These are phyloP conservation scores for Colletotrichum cereale DNA, from an alignment of 2,329 filamentous ascomycete genomes.

Conservation along the genomic window DNA sequence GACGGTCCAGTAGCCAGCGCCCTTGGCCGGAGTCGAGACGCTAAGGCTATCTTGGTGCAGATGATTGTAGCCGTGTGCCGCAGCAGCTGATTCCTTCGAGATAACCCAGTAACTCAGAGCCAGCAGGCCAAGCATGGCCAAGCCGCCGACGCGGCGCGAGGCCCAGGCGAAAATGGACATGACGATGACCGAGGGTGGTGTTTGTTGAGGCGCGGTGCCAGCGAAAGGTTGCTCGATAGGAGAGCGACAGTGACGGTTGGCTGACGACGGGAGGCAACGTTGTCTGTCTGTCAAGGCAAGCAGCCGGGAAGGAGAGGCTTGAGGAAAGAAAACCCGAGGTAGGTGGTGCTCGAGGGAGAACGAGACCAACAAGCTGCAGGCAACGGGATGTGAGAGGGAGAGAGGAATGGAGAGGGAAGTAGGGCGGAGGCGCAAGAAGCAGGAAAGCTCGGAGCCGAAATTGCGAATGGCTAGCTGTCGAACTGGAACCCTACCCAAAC, in stretches of 20 bases:
- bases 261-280: constrained; percentile 31
- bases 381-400: constrained; percentile 25
- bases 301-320: constrained; percentile 18
- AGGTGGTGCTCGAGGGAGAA: constrained; percentile 30
- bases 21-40: constrained; percentile 49
- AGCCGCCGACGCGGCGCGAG: constrained; percentile 65
- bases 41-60: constrained; percentile 55
- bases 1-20: constrained; percentile 63
- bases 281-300: constrained; percentile 29
- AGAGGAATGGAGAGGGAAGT: constrained; percentile 35
- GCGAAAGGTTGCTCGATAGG: constrained; percentile 15
- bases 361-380: constrained; percentile 33
- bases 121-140: constrained; percentile 65
- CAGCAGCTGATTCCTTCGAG: constrained; percentile 60
- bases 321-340: constrained; percentile 24
- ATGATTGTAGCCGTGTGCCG: constrained; percentile 59
- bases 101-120: constrained; percentile 68
- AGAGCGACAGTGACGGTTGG: constrained; percentile 18
- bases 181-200: constrained; percentile 38
- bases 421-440: constrained; percentile 19
- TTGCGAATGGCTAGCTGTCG: constrained; percentile 27
- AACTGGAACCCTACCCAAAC: constrained; percentile 31
- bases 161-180: constrained; percentile 70
- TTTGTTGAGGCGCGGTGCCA: constrained; percentile 25
- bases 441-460: constrained; percentile 28